Percentiles rank a stretch among this genome's conserved stretches.
Evolutionary conservation across 768 basidiomycete genomes (phyloP).

Genomic region (Amanita phalloides): DNA sequence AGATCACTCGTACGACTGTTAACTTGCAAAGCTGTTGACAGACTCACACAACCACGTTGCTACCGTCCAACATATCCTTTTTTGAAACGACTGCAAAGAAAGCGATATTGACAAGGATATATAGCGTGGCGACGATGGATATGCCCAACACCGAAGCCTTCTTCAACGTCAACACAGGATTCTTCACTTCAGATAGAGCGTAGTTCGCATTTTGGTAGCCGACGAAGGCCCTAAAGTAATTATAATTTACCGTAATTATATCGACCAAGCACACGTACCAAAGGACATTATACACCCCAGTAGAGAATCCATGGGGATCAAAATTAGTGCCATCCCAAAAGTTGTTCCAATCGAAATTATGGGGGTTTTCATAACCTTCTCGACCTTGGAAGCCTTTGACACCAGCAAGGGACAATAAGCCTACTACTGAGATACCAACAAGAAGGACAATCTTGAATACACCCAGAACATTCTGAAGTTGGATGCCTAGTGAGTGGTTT

Average conservation of each 20-base stretch:
- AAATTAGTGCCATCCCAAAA: conserved; percentile 55
- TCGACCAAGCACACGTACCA: conserved; percentile 30
- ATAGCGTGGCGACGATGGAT: conserved; percentile 44
- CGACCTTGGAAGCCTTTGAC: conserved; percentile 38
- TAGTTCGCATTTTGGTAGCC: conserved; percentile 74
- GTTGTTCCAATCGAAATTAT: conserved; percentile 47
- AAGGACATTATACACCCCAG: conserved; percentile 58
- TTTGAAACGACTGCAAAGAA: conserved; percentile 71
- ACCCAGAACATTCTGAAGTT: conserved; percentile 54
- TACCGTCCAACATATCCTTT: conserved; percentile 52
- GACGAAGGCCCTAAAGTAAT: conserved; percentile 46
- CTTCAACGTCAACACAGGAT: conserved; percentile 64
- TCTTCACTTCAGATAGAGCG: conserved; percentile 56
- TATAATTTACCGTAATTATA: too few relatives aligned
- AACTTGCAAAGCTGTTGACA: background rate
- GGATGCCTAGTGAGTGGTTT: conserved; percentile 41
- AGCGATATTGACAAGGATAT: conserved; percentile 57
- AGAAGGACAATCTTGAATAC: conserved; percentile 51
- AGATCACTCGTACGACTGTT: background rate
- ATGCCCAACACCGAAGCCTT: conserved; percentile 61
- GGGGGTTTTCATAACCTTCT: conserved; percentile 39
- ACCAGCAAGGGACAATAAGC: conserved; percentile 38
- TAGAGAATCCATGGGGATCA: conserved; percentile 49
- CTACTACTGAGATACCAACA: conserved; percentile 37
- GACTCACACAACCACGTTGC: conserved; percentile 58